Conservation (phyloP, 352 stramenopile species). For the Phytophthora lateralis region DNA sequence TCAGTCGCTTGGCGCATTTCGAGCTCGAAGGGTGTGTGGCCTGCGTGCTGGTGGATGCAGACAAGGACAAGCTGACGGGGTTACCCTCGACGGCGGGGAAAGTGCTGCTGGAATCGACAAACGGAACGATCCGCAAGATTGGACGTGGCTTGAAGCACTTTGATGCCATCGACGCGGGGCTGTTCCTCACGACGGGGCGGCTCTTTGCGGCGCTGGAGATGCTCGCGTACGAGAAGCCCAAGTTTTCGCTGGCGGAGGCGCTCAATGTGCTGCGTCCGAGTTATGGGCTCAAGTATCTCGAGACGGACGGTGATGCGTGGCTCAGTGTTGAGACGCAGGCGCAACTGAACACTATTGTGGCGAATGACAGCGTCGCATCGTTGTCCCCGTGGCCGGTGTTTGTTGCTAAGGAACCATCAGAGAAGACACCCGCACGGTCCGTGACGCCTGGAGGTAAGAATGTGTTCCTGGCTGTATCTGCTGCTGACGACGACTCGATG, state of each 20-base stretch:
- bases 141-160: slow-evolving; percentile 72
- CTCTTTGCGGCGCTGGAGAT: slow-evolving; percentile 86
- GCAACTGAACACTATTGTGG: slow-evolving; percentile 63
- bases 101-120: slow-evolving; percentile 54
- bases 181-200: slow-evolving; percentile 72
- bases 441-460: slow-evolving; percentile 55
- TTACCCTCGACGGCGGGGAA: slow-evolving; percentile 73
- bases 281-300: slow-evolving; percentile 77
- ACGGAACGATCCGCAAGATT: slow-evolving; percentile 66
- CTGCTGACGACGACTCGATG: slow-evolving; percentile 76
- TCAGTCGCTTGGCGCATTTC: slow-evolving; percentile 71
- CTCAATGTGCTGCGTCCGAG: slow-evolving; percentile 80
- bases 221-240: slow-evolving; percentile 82
- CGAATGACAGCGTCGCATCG: slow-evolving; percentile 58
- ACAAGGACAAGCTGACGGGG: slow-evolving; percentile 61
- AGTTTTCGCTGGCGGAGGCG: slow-evolving; percentile 86
- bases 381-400: slow-evolving; percentile 81
- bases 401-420: slow-evolving; percentile 64
- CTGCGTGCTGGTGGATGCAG: slow-evolving; percentile 77
- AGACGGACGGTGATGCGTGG: slow-evolving; percentile 68
- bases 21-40: slow-evolving; percentile 73
- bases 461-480: slow-evolving; percentile 79
- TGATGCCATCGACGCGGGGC: slow-evolving; percentile 77
- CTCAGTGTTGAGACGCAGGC: slow-evolving; percentile 83
- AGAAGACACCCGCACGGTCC: slow-evolving; percentile 11